These are phyloP conservation scores for Phytophthora multivora DNA, from an alignment of 352 stramenopile genomes.

Conservation along the genomic window DNA sequence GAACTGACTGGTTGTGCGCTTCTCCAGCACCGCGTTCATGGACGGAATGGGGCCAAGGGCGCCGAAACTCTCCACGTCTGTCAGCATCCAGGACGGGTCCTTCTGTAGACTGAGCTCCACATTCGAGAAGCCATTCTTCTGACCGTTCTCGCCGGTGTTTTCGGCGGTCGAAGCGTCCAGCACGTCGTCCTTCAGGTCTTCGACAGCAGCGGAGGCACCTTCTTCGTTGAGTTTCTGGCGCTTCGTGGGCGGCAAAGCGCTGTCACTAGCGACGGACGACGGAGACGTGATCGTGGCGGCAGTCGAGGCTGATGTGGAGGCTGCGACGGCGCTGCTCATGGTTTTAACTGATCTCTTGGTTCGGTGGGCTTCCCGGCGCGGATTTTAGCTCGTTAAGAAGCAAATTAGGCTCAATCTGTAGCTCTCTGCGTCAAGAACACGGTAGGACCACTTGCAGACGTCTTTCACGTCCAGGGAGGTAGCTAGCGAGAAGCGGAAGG, in stretches of 20 bases:
- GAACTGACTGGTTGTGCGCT: constrained; percentile 75
- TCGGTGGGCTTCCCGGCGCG: not conserved
- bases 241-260: constrained; percentile 44
- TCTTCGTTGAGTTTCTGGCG: constrained; percentile 58
- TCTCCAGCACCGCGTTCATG: constrained; percentile 73
- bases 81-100: constrained; percentile 76
- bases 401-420: not conserved
- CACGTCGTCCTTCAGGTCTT: constrained; percentile 33
- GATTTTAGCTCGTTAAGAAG: not conserved
- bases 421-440: constrained; percentile 3
- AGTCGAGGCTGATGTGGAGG: constrained; percentile 1
- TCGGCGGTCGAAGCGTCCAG: constrained; percentile 17
- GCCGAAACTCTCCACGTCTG: constrained; percentile 71
- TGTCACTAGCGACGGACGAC: not conserved
- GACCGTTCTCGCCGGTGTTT: constrained; percentile 17
- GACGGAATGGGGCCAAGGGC: constrained; percentile 68
- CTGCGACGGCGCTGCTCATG: constrained; percentile 29
- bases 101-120: constrained; percentile 72
- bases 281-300: not conserved
- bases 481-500: not conserved
- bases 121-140: constrained; percentile 46
- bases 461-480: not conserved
- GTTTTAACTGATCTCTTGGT: not conserved
- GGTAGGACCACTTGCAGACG: not conserved
- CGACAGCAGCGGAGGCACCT: constrained; percentile 13